Evolutionary conservation across 148 eudicot species (phyloP).

Genomic region (Gaultheria prostrata): DNA sequence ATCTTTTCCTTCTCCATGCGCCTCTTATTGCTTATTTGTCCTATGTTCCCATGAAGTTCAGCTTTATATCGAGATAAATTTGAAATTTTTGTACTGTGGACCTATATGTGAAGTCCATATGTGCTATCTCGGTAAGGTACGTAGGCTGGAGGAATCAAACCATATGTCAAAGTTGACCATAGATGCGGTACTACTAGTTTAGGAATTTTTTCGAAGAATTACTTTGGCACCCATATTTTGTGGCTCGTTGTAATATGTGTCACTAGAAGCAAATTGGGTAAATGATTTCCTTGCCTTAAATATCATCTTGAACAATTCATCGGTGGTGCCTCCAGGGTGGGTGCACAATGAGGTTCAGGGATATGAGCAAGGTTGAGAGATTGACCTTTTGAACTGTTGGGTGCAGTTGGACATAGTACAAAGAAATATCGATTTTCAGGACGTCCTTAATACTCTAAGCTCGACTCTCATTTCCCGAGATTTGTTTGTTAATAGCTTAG

Average conservation of each 20-base stretch:
- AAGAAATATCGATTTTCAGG: background rate
- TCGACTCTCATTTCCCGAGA: background rate
- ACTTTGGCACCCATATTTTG: background rate
- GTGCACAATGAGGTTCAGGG: constrained; percentile 2
- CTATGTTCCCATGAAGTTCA: background rate
- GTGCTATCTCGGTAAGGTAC: background rate
- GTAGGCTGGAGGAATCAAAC: background rate
- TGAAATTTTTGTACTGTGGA: background rate
- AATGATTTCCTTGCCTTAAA: background rate
- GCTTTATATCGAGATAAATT: background rate
- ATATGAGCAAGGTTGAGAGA: background rate
- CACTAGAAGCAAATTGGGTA: background rate
- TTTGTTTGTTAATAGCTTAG: background rate
- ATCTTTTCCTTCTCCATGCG: background rate
- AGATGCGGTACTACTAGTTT: background rate
- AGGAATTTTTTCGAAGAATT: background rate
- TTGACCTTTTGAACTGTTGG: background rate
- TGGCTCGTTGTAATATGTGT: background rate
- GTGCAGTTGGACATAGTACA: background rate
- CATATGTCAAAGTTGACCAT: background rate
- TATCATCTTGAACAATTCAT: background rate
- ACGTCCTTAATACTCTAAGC: background rate
- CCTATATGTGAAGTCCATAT: background rate
- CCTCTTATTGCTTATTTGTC: constrained; percentile 1
- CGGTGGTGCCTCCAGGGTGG: background rate